phyloP scores from a whole-genome alignment of 306 rosid genomes.

The Aeschynomene evenia region DNA sequence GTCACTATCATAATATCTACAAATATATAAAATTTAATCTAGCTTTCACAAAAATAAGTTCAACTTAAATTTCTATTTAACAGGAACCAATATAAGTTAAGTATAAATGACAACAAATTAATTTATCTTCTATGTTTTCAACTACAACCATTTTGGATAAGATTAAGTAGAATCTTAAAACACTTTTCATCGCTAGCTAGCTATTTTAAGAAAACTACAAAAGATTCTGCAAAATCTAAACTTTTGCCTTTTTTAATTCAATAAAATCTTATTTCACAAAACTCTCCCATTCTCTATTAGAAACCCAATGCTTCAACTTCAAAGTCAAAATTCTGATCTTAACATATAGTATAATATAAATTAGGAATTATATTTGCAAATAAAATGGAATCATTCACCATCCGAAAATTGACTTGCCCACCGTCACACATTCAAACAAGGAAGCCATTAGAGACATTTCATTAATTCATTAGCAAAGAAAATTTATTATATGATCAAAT shows the following conservation, averaged over 20 bases:
- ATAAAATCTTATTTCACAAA: not conserved
- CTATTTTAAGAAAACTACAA: not conserved
- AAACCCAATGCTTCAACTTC: not conserved
- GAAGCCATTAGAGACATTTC: not conserved
- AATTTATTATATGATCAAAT: conserved; percentile 16
- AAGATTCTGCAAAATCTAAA: conserved; percentile 16
- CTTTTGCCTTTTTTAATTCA: not conserved
- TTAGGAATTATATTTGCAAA: not conserved
- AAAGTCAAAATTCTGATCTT: conserved; percentile 23
- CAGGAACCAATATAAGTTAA: not conserved
- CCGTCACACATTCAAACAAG: conserved; percentile 23
- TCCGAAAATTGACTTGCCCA: conserved; percentile 24
- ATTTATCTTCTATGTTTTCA: not conserved
- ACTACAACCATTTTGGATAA: not conserved
- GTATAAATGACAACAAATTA: not conserved
- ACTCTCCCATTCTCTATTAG: conserved; percentile 6
- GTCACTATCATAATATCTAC: too few relatives aligned
- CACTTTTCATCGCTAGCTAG: not conserved
- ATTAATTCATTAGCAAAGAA: not conserved
- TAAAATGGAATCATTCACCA: not conserved
- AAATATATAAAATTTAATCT: too few relatives aligned
- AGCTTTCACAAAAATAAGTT: too few relatives aligned
- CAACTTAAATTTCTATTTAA: not conserved
- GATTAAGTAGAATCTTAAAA: not conserved
- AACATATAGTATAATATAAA: not conserved